Conservation (phyloP, 768 basidiomycete genomes). For the Xerocomus potaroensis region DNA sequence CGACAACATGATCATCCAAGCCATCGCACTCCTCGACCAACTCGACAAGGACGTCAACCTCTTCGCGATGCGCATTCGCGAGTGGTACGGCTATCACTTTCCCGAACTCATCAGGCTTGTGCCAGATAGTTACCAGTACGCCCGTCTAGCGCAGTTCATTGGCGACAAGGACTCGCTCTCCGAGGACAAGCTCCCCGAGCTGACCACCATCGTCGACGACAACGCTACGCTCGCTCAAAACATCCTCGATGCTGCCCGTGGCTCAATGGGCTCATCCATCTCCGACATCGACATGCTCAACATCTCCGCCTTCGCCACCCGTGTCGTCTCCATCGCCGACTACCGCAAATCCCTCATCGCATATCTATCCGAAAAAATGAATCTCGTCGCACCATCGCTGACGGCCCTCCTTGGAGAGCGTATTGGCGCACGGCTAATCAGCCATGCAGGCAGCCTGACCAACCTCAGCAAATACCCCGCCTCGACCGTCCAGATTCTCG, state of each 20-base stretch:
- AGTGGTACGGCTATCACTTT: conserved; percentile 99
- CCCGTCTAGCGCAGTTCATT: conserved; percentile 78
- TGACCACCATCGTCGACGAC: conserved; percentile 78
- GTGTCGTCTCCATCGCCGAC: conserved; percentile 88
- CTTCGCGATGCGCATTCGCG: conserved; percentile 95
- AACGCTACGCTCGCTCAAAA: conserved; percentile 86
- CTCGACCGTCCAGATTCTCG: conserved; percentile 95
- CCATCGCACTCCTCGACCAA: conserved; percentile 96
- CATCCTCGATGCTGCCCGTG: conserved; percentile 88
- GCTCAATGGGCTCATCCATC: conserved; percentile 91
- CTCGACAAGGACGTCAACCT: conserved; percentile 99
- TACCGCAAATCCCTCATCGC: conserved; percentile 88
- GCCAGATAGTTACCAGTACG: conserved; percentile 92
- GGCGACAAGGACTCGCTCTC: conserved; percentile 80
- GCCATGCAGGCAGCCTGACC: conserved; percentile 93
- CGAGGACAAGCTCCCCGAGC: conserved; percentile 76
- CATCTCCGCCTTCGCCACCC: conserved; percentile 84
- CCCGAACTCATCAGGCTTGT: conserved; percentile 93
- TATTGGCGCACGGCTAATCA: conserved; percentile 88
- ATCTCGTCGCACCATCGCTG: conserved; percentile 89
- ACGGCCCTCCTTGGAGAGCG: conserved; percentile 89
- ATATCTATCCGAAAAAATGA: conserved; percentile 96
- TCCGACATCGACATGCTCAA: conserved; percentile 94
- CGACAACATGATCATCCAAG: conserved; percentile 99
- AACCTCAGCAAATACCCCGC: conserved; percentile 98